Base-by-base conservation (phyloP, 768 basidiomycete species). In the Coprinopsis sp. region DNA sequence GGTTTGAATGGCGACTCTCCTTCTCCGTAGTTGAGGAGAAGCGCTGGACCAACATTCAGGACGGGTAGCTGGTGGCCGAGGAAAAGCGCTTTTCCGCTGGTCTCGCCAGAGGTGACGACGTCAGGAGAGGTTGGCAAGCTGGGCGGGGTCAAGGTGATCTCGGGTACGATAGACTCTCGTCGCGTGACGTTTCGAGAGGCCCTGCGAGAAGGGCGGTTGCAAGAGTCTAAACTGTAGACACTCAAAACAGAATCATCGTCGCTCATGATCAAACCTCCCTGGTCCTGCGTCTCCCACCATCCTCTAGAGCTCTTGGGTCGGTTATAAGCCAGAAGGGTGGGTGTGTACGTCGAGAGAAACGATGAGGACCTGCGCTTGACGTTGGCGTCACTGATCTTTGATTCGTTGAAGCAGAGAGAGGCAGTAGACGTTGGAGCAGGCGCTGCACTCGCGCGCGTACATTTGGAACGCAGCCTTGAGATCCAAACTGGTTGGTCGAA, bases 151-250 rank as follows among this genome's bases (percentile, higher is more conserved):
- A 46, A 28, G 21, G 34, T 46, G 21, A 46, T 46, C 14, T 37
- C 33, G 19, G 44, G 44, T 13, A 44, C 43, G 21, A 5, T 5
- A 8, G 18, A 8, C 4, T 23, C 6, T n/a, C n/a, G n/a, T n/a
- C 30, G 30, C 10, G n/a, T 8, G n/a, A 31, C 10, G n/a, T 31
- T 8, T n/a, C 10, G n/a, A 31, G 30, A 31, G 30, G 30, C 30
- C n/a, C 30, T 8, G 8, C n/a, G 30, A 31, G 30, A 31, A 8
- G 30, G 30, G 30, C n/a, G n/a, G n/a, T 8, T 31, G 30, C 8
- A 48, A 7, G 47, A 48, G 16, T 42, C 47, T 4, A 38, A 3
- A 29, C 46, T 47, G 37, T 47, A 47, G 8, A 48, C 47, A n/a
- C 30, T 31, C 10, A 8, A 31, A 8, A 31, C 8, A 12, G 46